Evolutionary conservation across 208 protist species (phyloP), one percentile per base, ranked within the genome.

Genomic region (Porcisia deanei): DNA sequence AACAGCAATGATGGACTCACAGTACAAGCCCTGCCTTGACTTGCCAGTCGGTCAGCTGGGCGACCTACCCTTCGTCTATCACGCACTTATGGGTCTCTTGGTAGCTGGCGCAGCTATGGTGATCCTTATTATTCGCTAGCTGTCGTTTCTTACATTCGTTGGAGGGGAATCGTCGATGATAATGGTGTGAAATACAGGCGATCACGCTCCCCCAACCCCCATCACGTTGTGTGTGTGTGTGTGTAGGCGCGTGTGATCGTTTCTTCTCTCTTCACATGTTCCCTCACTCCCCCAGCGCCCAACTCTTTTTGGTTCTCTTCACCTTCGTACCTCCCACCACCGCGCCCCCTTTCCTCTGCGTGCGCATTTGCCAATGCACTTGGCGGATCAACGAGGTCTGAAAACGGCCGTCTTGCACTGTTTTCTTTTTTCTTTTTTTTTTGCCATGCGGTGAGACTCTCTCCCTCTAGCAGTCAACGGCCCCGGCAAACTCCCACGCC

Each of bases 51-150:
- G 84, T 34, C 43, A 88, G 22, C 79, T 96, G 20, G 72, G 69
- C 1, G 84, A 92, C 45, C 67, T 94, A 16, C 84, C 87, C 6
- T 75, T 89, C 39, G 89, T 95, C 22, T 93, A 96, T 71, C 58
- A 47, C 37, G 61, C 70, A 1, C 72, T 95, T 53, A 86, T 92
- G 77, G 61, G 57, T 7, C 78, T 96, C 60, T 82, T 95, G 25
- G 82, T 86, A 43, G 39, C 80, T 25, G 90, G 87, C 20, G 84
- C 87, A 6, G 43, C 80, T 9, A 82, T 90, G 55, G 81, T 92
- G 3, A 80, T 87, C 55, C 10, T 71, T 12, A 57, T 73, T 12
- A 82, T 82, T 55, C 78, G 78, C 12, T 82, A 69, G 60, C 45
- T 30, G 41, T 3, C 5, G 57, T 60, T 12, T 52, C 47, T 52